phyloP scores from a whole-genome alignment of 2,329 filamentous ascomycete genomes.

The Coniochaeta sp. region DNA sequence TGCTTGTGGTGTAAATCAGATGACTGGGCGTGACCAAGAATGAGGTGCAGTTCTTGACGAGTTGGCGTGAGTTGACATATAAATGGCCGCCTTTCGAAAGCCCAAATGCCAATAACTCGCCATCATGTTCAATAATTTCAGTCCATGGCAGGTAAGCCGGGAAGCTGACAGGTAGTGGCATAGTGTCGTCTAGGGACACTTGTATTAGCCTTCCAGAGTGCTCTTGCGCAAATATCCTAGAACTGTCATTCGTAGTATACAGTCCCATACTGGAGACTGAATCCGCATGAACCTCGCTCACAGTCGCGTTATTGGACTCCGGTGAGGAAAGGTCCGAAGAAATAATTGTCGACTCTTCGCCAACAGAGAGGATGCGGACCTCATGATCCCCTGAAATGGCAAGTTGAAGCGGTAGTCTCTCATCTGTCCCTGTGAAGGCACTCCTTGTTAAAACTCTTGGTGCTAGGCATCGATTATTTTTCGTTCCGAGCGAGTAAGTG shows the following conservation, averaged over 20 bases:
- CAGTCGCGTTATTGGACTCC: slow-evolving; percentile 4
- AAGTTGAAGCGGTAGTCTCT: not conserved
- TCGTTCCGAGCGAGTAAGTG: slow-evolving; percentile 62
- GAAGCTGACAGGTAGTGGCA: slow-evolving; percentile 30
- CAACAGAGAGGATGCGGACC: not conserved
- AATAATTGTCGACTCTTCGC: not conserved
- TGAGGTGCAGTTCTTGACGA: slow-evolving; percentile 86
- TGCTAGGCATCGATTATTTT: slow-evolving; percentile 40
- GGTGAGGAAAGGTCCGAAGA: slow-evolving; percentile 10
- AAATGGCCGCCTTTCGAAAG: slow-evolving; percentile 70
- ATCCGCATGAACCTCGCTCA: slow-evolving; percentile 8
- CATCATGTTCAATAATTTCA: slow-evolving; percentile 35
- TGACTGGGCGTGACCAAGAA: slow-evolving; percentile 76
- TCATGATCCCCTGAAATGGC: not conserved
- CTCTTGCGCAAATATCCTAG: slow-evolving; percentile 36
- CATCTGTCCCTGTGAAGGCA: not conserved
- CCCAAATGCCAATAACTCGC: slow-evolving; percentile 43
- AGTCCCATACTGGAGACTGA: slow-evolving; percentile 1
- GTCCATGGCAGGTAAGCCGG: slow-evolving; percentile 44
- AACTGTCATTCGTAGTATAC: not conserved
- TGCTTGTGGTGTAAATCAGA: slow-evolving; percentile 85
- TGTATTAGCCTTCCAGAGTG: slow-evolving; percentile 35
- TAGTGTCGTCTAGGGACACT: slow-evolving; percentile 22
- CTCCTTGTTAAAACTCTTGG: slow-evolving; percentile 26
- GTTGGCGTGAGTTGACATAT: slow-evolving; percentile 64